Evolutionary conservation across 1,284 basidiomycete species (phyloP).

Genomic region (Malassezia obtusa): DNA sequence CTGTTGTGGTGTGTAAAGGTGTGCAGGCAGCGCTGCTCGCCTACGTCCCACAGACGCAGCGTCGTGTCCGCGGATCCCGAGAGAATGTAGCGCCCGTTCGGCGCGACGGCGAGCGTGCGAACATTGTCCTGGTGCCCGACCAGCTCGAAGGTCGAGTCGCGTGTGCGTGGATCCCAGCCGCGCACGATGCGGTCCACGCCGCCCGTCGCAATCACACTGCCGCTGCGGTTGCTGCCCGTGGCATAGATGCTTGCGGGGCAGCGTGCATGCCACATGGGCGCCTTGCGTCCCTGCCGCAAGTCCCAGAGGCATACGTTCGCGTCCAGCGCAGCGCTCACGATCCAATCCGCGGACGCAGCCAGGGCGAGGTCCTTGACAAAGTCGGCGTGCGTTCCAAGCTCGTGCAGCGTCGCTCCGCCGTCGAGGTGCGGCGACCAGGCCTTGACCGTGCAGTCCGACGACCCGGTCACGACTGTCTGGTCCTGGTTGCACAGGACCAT

Average conservation of each 20-base stretch:
- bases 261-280: conserved; percentile 23
- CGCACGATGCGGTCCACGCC: conserved; percentile 80
- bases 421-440: conserved; percentile 79
- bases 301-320: conserved; percentile 81
- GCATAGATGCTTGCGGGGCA: conserved; percentile 44
- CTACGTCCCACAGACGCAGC: conserved; percentile 84
- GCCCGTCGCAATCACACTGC: conserved; percentile 72
- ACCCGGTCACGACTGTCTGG: conserved; percentile 87
- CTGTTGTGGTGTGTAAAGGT: conserved; percentile 93
- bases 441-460: conserved; percentile 87
- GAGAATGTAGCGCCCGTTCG: conserved; percentile 66
- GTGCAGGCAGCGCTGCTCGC: conserved; percentile 77
- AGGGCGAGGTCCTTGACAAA: conserved; percentile 66
- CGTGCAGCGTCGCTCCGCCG: conserved; percentile 55
- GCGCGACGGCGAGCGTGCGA: conserved; percentile 72
- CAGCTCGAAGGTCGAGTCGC: conserved; percentile 31
- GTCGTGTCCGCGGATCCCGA: conserved; percentile 54
- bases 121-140: conserved; percentile 91
- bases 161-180: conserved; percentile 75
- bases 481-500: conserved; percentile 83
- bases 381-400: conserved; percentile 78
- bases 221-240: conserved; percentile 57
- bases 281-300: conserved; percentile 30
- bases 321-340: conserved; percentile 90
- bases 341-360: conserved; percentile 28